Percentiles rank a stretch among this genome's conserved stretches.
phyloP scores from a whole-genome alignment of 768 basidiomycete genomes.

The Trametes cingulata region DNA sequence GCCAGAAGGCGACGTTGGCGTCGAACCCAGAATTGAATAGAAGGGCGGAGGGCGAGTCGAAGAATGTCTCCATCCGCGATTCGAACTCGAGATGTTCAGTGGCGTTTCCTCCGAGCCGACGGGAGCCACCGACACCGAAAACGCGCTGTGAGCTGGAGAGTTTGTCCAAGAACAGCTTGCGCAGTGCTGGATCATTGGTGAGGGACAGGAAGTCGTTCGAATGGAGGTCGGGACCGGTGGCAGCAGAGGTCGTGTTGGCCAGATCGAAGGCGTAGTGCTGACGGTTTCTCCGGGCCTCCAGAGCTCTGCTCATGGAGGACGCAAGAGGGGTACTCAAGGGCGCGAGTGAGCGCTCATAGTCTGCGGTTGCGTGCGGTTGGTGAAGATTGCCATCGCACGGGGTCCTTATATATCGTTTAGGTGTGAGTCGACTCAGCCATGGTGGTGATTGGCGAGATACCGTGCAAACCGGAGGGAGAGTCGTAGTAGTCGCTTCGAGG shows the following conservation, averaged over 20 bases:
- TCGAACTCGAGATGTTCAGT: slow-evolving; percentile 44
- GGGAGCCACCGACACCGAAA: slow-evolving; percentile 52
- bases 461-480: too few relatives aligned
- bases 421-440: too few relatives aligned
- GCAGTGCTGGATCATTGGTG: slow-evolving; percentile 36
- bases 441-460: too few relatives aligned
- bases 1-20: slow-evolving; percentile 53
- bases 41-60: slow-evolving; percentile 43
- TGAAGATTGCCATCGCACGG: too few relatives aligned
- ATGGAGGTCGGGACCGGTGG: slow-evolving; percentile 35
- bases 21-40: slow-evolving; percentile 56
- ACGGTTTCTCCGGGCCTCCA: slow-evolving; percentile 4
- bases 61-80: slow-evolving; percentile 38
- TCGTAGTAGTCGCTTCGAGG: too few relatives aligned
- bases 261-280: slow-evolving; percentile 3
- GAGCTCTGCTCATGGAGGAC: neutral
- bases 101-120: slow-evolving; percentile 46
- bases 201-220: slow-evolving; percentile 57
- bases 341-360: slow-evolving; percentile 1
- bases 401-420: too few relatives aligned
- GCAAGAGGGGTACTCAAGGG: slow-evolving; percentile 1
- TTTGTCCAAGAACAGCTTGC: slow-evolving; percentile 34
- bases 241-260: slow-evolving; percentile 7
- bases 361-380: neutral
- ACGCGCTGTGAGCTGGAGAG: slow-evolving; percentile 28